These are phyloP conservation scores for Tetrapisispora iriomotensis DNA, from an alignment of 805 yeast species.

Conservation along the genomic window DNA sequence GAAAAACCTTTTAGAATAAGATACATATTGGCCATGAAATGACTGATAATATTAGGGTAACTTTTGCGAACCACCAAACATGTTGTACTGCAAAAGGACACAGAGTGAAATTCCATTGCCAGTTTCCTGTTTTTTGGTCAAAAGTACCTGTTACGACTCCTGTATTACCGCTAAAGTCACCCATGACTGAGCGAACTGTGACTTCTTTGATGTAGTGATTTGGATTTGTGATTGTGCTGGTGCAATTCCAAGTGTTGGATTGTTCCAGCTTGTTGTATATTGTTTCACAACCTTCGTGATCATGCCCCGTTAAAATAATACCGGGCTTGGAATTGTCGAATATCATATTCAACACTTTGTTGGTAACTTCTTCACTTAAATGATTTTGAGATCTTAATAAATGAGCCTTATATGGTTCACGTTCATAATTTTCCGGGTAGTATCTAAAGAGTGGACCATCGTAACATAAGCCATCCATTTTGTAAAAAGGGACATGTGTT, in stretches of 20 bases:
- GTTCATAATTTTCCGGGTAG: conserved; percentile 43
- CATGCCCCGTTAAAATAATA: conserved; percentile 85
- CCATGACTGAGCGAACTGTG: conserved; percentile 92
- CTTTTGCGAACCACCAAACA: conserved; percentile 88
- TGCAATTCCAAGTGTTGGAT: conserved; percentile 41
- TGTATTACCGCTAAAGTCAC: conserved; percentile 83
- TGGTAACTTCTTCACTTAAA: conserved; percentile 54
- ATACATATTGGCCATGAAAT: conserved; percentile 28
- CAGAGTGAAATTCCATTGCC: conserved; percentile 61
- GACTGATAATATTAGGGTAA: conserved; percentile 35
- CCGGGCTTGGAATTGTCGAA: conserved; percentile 66
- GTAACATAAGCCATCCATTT: conserved; percentile 67
- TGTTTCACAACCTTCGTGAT: conserved; percentile 86
- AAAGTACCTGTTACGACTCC: conserved; percentile 76
- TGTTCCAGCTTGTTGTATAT: conserved; percentile 41
- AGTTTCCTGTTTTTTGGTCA: conserved; percentile 32
- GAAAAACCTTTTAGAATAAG: not conserved
- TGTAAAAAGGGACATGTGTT: conserved; percentile 86
- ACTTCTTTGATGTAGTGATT: conserved; percentile 48
- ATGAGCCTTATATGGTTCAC: conserved; percentile 60
- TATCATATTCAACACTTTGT: conserved; percentile 57
- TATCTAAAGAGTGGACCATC: conserved; percentile 74
- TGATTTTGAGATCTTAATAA: conserved; percentile 79
- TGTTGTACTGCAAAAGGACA: conserved; percentile 89
- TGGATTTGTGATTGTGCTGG: conserved; percentile 14